phyloP scores from a whole-genome alignment of 176 grass and related monocot species.

The Thinopyrum elongatum region DNA sequence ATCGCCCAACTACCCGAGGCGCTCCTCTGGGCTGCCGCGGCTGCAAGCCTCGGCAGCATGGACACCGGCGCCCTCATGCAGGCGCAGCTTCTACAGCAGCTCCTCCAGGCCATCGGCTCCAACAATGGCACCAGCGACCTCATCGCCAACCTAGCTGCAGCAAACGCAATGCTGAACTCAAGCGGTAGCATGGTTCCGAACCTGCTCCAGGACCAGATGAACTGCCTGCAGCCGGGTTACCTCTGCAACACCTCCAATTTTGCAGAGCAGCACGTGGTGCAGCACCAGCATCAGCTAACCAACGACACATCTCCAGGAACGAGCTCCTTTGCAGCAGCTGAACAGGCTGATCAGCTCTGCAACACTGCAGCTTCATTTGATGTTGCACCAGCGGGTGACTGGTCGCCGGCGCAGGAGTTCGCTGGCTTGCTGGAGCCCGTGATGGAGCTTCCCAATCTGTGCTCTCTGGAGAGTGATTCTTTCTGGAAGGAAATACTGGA shows the following conservation, averaged over 20 bases:
- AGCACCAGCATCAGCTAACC: not conserved
- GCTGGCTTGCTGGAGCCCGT: slow-evolving; percentile 10
- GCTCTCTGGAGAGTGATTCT: slow-evolving; percentile 29
- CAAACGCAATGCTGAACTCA: not conserved
- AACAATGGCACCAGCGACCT: not conserved
- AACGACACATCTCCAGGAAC: not conserved
- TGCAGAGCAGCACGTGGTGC: not conserved
- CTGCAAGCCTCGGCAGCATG: slow-evolving; percentile 19
- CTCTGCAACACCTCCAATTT: not conserved
- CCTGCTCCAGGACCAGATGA: slow-evolving; percentile 21
- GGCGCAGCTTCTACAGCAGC: slow-evolving; percentile 38
- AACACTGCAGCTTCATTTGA: not conserved
- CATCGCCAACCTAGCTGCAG: not conserved
- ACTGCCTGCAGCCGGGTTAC: not conserved
- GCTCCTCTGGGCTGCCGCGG: slow-evolving; percentile 9
- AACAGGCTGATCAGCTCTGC: not conserved
- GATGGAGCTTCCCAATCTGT: slow-evolving; percentile 2
- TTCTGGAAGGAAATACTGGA: slow-evolving; percentile 38
- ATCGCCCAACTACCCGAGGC: not conserved
- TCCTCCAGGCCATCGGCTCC: slow-evolving; percentile 27
- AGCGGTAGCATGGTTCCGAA: not conserved
- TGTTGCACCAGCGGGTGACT: not conserved
- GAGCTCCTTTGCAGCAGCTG: not conserved
- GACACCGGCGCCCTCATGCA: slow-evolving; percentile 5
- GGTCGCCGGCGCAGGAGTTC: not conserved